Percentiles rank a stretch among this genome's conserved stretches.
Evolutionary conservation across 2,329 filamentous ascomycete species (phyloP).

Genomic region (Cordyceps farinosa): DNA sequence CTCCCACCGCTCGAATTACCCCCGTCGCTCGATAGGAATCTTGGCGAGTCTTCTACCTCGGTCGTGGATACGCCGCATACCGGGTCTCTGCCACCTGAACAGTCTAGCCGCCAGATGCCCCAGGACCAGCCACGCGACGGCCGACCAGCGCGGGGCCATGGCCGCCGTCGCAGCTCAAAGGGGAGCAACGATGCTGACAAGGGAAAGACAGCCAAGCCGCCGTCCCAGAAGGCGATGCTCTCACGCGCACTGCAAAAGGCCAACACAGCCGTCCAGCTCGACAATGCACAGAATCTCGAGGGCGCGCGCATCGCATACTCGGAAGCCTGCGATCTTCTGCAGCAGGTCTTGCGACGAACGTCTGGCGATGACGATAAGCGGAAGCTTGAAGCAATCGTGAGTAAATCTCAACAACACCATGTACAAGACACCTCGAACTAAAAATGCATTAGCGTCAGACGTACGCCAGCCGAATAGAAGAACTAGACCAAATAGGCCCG

Average conservation of each 20-base stretch:
- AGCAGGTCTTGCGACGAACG: conserved; percentile 82
- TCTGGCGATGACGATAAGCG: conserved; percentile 80
- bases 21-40: conserved; percentile 20
- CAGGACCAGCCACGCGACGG: not conserved
- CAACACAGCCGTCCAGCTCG: conserved; percentile 89
- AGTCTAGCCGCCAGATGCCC: conserved; percentile 1
- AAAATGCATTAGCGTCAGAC: conserved; percentile 64
- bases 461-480: conserved; percentile 84
- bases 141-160: conserved; percentile 26
- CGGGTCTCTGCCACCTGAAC: not conserved
- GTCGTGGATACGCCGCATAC: not conserved
- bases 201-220: conserved; percentile 38
- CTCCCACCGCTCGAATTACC: conserved; percentile 11
- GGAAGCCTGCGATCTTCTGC: conserved; percentile 84
- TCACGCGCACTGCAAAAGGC: conserved; percentile 94
- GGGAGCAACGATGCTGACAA: conserved; percentile 31
- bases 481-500: conserved; percentile 71
- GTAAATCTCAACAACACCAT: conserved; percentile 32
- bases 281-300: conserved; percentile 93
- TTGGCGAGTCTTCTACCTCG: not conserved
- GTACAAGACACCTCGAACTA: conserved; percentile 1
- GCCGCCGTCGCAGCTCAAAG: conserved; percentile 32
- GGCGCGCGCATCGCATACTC: conserved; percentile 85
- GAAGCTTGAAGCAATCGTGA: conserved; percentile 90
- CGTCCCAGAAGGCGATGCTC: conserved; percentile 90